Evolutionary conservation across 2,329 filamentous ascomycete genomes (phyloP).

Genomic region (Apiospora kogelbergensis): DNA sequence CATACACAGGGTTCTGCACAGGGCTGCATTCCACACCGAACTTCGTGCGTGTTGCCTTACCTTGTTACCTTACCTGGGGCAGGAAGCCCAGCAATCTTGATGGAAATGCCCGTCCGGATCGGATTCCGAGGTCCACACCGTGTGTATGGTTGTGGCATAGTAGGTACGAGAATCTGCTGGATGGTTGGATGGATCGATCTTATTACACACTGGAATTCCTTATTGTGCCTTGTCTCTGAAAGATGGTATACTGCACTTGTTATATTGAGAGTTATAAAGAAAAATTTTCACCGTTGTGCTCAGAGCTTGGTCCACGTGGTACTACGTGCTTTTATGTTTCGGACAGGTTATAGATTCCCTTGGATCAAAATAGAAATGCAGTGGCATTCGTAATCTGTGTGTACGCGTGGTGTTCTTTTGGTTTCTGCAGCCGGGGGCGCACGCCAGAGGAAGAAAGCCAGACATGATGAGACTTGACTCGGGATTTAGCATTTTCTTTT

Average conservation of each 20-base stretch:
- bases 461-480: not conserved
- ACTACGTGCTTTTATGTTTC: constrained; percentile 4
- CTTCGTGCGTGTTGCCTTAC: not conserved
- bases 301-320: constrained; percentile 7
- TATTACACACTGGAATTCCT: constrained; percentile 2
- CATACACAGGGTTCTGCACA: not conserved
- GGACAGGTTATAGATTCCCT: constrained; percentile 4
- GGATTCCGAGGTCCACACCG: constrained; percentile 2
- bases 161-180: not conserved
- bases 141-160: not conserved
- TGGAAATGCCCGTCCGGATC: not conserved
- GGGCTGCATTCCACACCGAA: constrained; percentile 3
- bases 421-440: not conserved
- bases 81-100: not conserved
- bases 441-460: not conserved
- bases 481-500: constrained; percentile 2
- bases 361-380: constrained; percentile 3
- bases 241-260: not conserved
- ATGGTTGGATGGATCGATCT: not conserved
- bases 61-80: not conserved
- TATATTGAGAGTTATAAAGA: not conserved
- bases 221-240: not conserved
- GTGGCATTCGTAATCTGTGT: not conserved
- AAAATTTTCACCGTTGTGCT: constrained; percentile 2
- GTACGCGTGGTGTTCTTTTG: not conserved